Percentiles rank a stretch among this genome's conserved stretches.
phyloP scores from a whole-genome alignment of 2,329 filamentous ascomycete species.

The Aspergillus aculeatus region DNA sequence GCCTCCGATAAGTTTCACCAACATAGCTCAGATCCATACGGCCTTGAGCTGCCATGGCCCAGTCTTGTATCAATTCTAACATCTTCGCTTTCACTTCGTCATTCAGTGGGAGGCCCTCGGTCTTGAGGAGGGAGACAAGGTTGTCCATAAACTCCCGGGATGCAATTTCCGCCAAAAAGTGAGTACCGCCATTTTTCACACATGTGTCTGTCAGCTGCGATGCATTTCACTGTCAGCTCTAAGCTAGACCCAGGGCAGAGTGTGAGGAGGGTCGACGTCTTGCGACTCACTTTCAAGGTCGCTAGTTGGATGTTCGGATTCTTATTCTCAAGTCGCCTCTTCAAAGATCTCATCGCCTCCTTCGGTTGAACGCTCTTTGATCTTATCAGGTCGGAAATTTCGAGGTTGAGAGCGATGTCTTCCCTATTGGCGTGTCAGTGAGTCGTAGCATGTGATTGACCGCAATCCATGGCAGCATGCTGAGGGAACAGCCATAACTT shows the following conservation, averaged over 20 bases:
- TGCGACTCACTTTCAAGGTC: slow-evolving; percentile 73
- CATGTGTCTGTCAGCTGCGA: slow-evolving; percentile 88
- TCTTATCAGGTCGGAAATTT: slow-evolving; percentile 95
- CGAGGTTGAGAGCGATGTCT: slow-evolving; percentile 94
- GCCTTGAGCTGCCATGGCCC: slow-evolving; percentile 86
- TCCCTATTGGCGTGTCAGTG: slow-evolving; percentile 57
- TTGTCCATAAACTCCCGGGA: slow-evolving; percentile 99
- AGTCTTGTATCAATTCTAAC: slow-evolving; percentile 87
- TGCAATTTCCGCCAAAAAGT: slow-evolving; percentile 93
- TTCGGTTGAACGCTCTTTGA: slow-evolving; percentile 97
- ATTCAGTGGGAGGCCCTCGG: slow-evolving; percentile 73
- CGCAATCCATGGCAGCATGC: slow-evolving; percentile 4
- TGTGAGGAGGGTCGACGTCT: neutral
- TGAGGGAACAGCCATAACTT: slow-evolving; percentile 37
- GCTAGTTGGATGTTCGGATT: slow-evolving; percentile 97
- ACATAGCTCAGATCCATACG: slow-evolving; percentile 82
- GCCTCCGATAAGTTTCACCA: slow-evolving; percentile 75
- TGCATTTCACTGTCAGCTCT: slow-evolving; percentile 18
- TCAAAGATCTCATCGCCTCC: slow-evolving; percentile 96
- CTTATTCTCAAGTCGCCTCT: slow-evolving; percentile 91
- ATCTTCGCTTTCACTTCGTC: slow-evolving; percentile 85
- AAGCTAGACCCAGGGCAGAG: neutral
- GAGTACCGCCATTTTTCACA: slow-evolving; percentile 94
- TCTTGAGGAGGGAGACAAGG: slow-evolving; percentile 82
- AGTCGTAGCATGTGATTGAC: neutral